Evolutionary conservation across 1,139 yeast genomes (phyloP), one percentile per base, ranked within the genome.

Genomic region (Hyphopichia buzzinii): DNA sequence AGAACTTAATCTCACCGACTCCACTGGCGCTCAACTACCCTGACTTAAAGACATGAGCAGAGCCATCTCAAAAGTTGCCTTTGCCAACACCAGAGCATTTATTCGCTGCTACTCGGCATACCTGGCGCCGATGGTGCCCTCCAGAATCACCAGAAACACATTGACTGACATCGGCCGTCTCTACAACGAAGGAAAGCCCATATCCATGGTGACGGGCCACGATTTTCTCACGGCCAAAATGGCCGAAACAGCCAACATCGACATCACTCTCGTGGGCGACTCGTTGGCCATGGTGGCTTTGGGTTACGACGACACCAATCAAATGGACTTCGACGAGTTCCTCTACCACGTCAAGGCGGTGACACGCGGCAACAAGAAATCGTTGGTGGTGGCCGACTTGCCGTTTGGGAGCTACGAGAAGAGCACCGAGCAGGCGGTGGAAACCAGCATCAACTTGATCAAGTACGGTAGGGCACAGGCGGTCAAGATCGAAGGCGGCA

Each of bases 241-340:
- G 53, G 94, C 89, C 0, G 89, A 86, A 34, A 57, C 70, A 10
- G 81, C 94, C 1, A 73, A 75, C 1, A 72, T 80, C 2, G 97
- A 92, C 48, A 72, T 83, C 36, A 70, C 82, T 8, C 70, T 92
- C 7, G 81, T 92, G 5, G 98, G 98, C 2, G 98, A 92, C 57
- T 90, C 97, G 0, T 64, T 92, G 28, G 89, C 96, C 1, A 90
- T 89, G 96, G 90, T 87, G 1, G 75, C 95, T 0, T 70, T 88
- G 42, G 98, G 98, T 0, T 83, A 83, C 52, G 73, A 74, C 5
- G 83, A 85, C 35, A 88, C 96, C 1, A 80, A 82, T 43, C 86
- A 84, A 51, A 62, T 89, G 29, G 72, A 80, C 2, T 74, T 86
- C 33, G 87, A 86, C n/a, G 92, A 84, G 49, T 86, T 88, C 65